These are phyloP conservation scores for Mucor indicus DNA, from an alignment of 371 early-diverging fungal species.

Conservation along the genomic window DNA sequence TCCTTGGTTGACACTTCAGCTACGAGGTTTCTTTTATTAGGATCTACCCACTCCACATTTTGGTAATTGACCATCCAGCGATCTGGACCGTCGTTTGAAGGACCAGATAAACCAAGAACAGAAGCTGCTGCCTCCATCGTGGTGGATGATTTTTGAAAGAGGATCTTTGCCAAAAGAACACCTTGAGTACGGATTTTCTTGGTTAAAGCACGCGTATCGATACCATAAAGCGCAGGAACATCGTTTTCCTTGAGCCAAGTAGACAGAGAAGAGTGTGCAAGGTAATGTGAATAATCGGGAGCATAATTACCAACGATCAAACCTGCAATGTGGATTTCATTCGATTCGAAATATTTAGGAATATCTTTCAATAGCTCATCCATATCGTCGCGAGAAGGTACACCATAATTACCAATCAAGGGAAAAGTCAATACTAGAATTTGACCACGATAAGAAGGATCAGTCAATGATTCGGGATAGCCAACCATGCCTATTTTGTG, in stretches of 20 bases:
- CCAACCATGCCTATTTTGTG: constrained; percentile 49
- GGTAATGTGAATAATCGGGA: constrained; percentile 87
- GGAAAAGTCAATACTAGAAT: constrained; percentile 91
- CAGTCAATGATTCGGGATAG: constrained; percentile 95
- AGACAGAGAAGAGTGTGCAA: constrained; percentile 81
- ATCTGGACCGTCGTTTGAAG: constrained; percentile 34
- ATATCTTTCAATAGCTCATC: constrained; percentile 81
- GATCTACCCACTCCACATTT: constrained; percentile 88
- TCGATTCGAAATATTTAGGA: constrained; percentile 83
- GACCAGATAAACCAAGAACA: constrained; percentile 23
- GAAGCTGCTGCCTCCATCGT: constrained; percentile 44
- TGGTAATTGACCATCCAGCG: constrained; percentile 69
- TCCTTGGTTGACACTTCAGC: constrained; percentile 87
- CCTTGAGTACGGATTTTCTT: constrained; percentile 83
- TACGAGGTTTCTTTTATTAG: constrained; percentile 90
- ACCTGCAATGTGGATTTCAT: constrained; percentile 80
- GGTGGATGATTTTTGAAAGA: constrained; percentile 77
- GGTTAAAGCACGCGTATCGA: constrained; percentile 92
- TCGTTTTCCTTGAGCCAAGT: constrained; percentile 87
- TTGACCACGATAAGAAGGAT: constrained; percentile 95
- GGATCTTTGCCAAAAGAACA: constrained; percentile 82
- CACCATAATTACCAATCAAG: constrained; percentile 91
- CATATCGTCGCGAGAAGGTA: constrained; percentile 68
- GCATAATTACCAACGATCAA: constrained; percentile 89
- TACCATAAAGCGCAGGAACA: constrained; percentile 89